These are phyloP conservation scores for Mycena galopus DNA, from an alignment of 768 basidiomycete genomes.

Conservation along the genomic window DNA sequence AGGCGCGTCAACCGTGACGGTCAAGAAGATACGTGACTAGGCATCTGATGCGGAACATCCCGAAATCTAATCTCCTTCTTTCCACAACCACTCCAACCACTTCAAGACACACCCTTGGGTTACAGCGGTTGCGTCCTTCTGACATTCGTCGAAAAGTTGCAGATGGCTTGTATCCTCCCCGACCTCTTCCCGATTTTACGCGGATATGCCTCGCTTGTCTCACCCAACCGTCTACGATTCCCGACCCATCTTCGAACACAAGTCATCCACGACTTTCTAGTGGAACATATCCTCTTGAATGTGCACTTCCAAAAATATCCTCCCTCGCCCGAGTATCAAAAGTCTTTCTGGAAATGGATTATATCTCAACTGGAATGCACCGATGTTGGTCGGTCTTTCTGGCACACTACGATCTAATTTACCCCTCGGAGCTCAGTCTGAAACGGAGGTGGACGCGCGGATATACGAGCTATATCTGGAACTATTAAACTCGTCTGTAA, in stretches of 20 bases:
- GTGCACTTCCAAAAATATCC: constrained; percentile 69
- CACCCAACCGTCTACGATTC: constrained; percentile 56
- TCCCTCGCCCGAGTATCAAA: constrained; percentile 74
- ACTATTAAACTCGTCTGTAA: constrained; percentile 53
- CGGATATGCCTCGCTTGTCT: constrained; percentile 65
- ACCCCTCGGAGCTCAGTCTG: constrained; percentile 49
- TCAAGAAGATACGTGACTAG: no score
- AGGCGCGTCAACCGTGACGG: no score
- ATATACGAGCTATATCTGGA: constrained; percentile 75
- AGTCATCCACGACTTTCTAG: constrained; percentile 67
- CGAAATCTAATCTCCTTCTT: neutral
- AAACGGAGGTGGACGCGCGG: constrained; percentile 72
- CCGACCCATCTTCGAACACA: constrained; percentile 54
- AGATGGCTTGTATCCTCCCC: constrained; percentile 39
- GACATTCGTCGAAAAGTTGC: no score
- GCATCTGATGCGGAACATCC: no score
- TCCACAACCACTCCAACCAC: neutral
- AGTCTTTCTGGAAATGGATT: constrained; percentile 81
- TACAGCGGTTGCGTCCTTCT: no score
- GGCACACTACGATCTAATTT: constrained; percentile 23
- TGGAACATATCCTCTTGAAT: constrained; percentile 64
- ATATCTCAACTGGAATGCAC: constrained; percentile 66
- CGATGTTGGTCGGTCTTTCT: constrained; percentile 42
- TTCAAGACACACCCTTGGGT: no score
- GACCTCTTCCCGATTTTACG: constrained; percentile 62